Evolutionary conservation across 331 rosid genomes (phyloP), one percentile per base, ranked within the genome.

Genomic region (Prunus yedoensis): DNA sequence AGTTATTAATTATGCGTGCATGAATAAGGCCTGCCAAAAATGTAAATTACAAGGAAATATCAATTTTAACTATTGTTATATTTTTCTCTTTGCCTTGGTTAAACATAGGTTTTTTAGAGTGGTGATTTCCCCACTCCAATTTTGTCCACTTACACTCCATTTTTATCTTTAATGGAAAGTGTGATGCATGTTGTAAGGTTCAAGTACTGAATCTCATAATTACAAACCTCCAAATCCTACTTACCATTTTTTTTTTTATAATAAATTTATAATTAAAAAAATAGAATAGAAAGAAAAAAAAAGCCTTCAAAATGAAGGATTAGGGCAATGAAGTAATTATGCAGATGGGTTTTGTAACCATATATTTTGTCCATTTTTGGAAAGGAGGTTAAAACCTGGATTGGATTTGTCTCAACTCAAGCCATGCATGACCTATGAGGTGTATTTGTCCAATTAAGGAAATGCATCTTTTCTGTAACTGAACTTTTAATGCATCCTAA

Each of bases 281-380:
- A 15, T 21, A 21, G 21, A 57, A 56, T 59, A 25, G 5, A 25
- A 15, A 11, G 9, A 21, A 38, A 25, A 32, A 4, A 11, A 9
- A 47, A 2, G 4, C 3, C 21, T 28, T 71, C 46, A 15, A 71
- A 23, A 41, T 25, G 18, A 72, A 7, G 66, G 41, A 23, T 21
- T 69, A 43, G 77, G 84, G 54, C 28, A 62, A 68, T 13, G 20
- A 27, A 20, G 82, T 82, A 64, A 76, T 51, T 50, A 58, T 8
- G 28, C 6, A 30, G 41, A 49, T 41, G 13, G 32, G 74, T 49
- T 46, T 10, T 50, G 75, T 63, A 75, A 87, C 78, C 45, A 78
- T 53, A 77, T 76, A 8, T 45, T 66, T 80, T 78, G 73, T 80
- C 80, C 38, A 27, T 73, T 68, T 76, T 25, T 35, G 74, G 53